These are phyloP conservation scores for Glutinoglossum americanum DNA, from an alignment of 495 filamentous ascomycete genomes.

Conservation along the genomic window DNA sequence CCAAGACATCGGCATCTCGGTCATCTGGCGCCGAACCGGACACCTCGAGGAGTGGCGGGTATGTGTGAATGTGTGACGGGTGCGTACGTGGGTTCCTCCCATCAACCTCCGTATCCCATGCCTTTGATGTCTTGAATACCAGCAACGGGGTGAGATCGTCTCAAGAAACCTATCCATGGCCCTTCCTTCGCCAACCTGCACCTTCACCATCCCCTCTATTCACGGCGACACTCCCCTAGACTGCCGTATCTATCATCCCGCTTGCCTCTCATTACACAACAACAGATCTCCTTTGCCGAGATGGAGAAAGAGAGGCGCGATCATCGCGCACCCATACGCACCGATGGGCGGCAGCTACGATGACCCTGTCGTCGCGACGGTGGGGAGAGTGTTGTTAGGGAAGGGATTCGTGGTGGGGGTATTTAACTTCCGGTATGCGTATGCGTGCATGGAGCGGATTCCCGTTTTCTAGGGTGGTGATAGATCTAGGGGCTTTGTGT, in stretches of 20 bases:
- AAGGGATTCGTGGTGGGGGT: conserved; percentile 58
- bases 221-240: conserved; percentile 49
- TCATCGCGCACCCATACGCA: conserved; percentile 83
- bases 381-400: conserved; percentile 38
- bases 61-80: too few relatives aligned
- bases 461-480: too few relatives aligned
- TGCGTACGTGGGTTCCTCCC: too few relatives aligned
- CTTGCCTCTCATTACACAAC: neutral
- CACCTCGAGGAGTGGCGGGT: too few relatives aligned
- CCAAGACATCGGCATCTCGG: neutral
- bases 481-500: too few relatives aligned
- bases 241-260: conserved; percentile 62
- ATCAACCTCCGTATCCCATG: too few relatives aligned
- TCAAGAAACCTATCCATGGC: conserved; percentile 20
- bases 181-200: conserved; percentile 23
- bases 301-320: conserved; percentile 37
- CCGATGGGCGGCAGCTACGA: conserved; percentile 71
- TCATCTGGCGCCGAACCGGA: neutral
- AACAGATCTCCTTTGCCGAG: conserved; percentile 6
- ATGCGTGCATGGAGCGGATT: too few relatives aligned
- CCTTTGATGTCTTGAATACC: too few relatives aligned
- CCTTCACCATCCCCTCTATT: conserved; percentile 62
- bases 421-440: conserved; percentile 71
- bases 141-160: too few relatives aligned
- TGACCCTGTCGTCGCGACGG: conserved; percentile 47